phyloP scores from a whole-genome alignment of 441 rosid species.

The Hypseocharis bilobata region DNA sequence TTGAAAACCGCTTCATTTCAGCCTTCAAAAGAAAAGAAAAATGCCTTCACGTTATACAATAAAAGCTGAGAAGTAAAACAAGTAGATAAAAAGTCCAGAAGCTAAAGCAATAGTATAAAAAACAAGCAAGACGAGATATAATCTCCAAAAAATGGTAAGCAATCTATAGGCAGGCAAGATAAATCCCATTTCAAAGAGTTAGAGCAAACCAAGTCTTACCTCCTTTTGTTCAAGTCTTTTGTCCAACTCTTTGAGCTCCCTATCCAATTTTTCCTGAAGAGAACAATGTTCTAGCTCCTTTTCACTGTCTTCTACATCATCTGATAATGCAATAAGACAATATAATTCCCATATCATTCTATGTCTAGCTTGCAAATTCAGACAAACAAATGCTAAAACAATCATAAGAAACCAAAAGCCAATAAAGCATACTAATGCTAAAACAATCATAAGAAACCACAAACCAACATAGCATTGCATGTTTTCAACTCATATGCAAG shows the following conservation, averaged over 20 bases:
- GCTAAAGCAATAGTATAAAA: not conserved
- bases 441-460: not conserved
- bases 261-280: constrained; percentile 73
- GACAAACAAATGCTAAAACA: not conserved
- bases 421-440: not conserved
- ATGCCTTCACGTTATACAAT: not conserved
- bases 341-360: constrained; percentile 5
- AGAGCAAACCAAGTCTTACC: constrained; percentile 31
- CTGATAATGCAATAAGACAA: constrained; percentile 33
- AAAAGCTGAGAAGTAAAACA: not conserved
- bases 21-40: constrained; percentile 44
- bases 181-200: not conserved
- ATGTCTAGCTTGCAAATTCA: not conserved
- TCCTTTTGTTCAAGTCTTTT: constrained; percentile 79
- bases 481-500: not conserved
- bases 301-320: constrained; percentile 54
- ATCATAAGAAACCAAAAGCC: not conserved
- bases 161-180: not conserved
- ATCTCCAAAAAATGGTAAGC: not conserved
- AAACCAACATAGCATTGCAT: not conserved
- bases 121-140: not conserved
- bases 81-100: not conserved
- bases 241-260: constrained; percentile 84
- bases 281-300: constrained; percentile 82
- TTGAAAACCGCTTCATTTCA: constrained; percentile 73